Evolutionary conservation across 2,329 filamentous ascomycete genomes (phyloP), one percentile per base, ranked within the genome.

Genomic region (Tolypocladium inflatum): DNA sequence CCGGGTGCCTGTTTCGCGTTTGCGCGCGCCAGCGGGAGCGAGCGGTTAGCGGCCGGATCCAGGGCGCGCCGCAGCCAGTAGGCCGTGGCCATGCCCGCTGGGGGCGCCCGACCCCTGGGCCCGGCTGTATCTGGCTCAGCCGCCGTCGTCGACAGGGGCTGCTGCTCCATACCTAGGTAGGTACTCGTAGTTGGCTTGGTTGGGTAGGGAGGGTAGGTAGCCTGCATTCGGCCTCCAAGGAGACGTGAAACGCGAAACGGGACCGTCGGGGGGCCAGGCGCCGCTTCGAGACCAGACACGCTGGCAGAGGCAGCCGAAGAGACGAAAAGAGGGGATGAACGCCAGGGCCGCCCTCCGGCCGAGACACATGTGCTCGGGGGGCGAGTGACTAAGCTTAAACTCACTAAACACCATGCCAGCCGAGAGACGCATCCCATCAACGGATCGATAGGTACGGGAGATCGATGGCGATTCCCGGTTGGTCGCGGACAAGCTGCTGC

Each of bases 1-100:
- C n/a, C n/a, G n/a, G 19, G 33, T 39, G 17, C 26, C 21, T 6
- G 57, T 56, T 52, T 58, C 54, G 53, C 17, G 42, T 58, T 42
- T 48, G 41, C 57, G 57, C 57, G 57, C 57, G 57, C 53, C 54
- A 57, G 37, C 39, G 8, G 21, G 23, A 5, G 10, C 23, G 23
- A 5, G 10, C 23, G 50, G 50, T 4, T 17, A 30, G 26, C 26
- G 26, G 26, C 26, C 26, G 10, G 48, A 35, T 51, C 7, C 48
- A 33, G 48, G 26, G 26, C 26, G 43, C 21, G 17, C 21, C 5
- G 23, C 15, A 50, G 45, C 26, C 45, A 33, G 26, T 50, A 30
- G 26, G 1, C 26, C 4, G 26, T 30, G 26, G 26, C 26, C 45
- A 33, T 7, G 45, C 23, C 23, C 23, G 45, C 26, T 15, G 45